These are phyloP conservation scores for Piloderma croceum DNA, from an alignment of 768 basidiomycete genomes.

Conservation along the genomic window DNA sequence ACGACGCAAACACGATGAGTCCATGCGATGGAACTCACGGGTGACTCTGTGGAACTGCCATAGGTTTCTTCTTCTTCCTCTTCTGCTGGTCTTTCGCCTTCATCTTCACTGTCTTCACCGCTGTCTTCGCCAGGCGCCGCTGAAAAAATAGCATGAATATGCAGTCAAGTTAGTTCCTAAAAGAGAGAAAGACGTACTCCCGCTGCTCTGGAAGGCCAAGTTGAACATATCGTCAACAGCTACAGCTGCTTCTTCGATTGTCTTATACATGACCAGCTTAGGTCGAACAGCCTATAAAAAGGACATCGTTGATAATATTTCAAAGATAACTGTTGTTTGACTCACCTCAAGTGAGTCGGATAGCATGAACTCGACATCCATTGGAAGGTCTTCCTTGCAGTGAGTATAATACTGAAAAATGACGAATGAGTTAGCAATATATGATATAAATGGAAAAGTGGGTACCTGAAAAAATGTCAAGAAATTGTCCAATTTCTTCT, in stretches of 20 bases:
- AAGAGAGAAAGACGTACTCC: constrained; percentile 34
- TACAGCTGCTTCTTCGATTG: constrained; percentile 76
- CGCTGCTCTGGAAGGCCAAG: constrained; percentile 53
- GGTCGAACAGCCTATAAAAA: constrained; percentile 73
- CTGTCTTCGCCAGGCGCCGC: constrained; percentile 41
- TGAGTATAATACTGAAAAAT: constrained; percentile 65
- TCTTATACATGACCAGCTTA: constrained; percentile 63
- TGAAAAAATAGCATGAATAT: constrained; percentile 1
- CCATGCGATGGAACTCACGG: constrained; percentile 34
- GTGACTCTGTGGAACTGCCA: constrained; percentile 43
- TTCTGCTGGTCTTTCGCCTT: constrained; percentile 35
- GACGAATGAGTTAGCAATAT: constrained; percentile 5
- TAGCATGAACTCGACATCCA: constrained; percentile 98
- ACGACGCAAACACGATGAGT: neutral
- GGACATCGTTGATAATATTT: too few relatives aligned
- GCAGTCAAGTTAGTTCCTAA: neutral
- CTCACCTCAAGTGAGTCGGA: constrained; percentile 89
- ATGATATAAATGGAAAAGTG: constrained; percentile 7
- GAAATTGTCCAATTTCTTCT: constrained; percentile 90
- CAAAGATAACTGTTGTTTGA: too few relatives aligned
- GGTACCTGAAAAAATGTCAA: constrained; percentile 87
- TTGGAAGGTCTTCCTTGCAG: constrained; percentile 86
- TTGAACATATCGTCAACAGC: constrained; percentile 91
- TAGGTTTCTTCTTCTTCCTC: constrained; percentile 65
- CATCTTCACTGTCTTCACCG: constrained; percentile 48